A percentile compares a stretch with the other conserved stretches of the same genome.
Conservation (phyloP, 1,284 basidiomycete species). For the Thecaphora thlaspeos region DNA sequence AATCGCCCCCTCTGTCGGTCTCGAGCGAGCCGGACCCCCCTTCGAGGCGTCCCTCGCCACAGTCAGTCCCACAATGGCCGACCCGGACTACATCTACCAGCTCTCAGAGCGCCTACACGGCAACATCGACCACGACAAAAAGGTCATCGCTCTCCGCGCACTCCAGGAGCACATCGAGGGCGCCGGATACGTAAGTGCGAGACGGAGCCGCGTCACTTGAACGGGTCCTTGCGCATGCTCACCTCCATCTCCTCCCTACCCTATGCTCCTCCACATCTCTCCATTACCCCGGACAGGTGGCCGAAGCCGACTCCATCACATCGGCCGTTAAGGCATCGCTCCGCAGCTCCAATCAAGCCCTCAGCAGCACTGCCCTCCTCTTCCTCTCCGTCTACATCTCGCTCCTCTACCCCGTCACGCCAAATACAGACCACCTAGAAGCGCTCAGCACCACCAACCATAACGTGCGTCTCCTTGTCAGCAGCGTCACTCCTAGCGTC, state of each 20-base stretch:
- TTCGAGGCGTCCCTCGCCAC: too few relatives aligned
- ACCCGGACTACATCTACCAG: constrained; percentile 32
- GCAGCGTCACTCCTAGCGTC: constrained; percentile 71
- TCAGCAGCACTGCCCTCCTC: constrained; percentile 59
- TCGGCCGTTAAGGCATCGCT: constrained; percentile 69
- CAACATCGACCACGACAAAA: constrained; percentile 34
- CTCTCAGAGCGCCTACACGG: constrained; percentile 27
- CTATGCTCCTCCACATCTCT: neutral
- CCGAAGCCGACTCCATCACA: constrained; percentile 39
- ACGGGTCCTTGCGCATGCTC: neutral
- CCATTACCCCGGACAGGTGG: constrained; percentile 3
- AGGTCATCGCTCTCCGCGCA: constrained; percentile 19
- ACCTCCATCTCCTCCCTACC: neutral
- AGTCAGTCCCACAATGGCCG: constrained; percentile 24
- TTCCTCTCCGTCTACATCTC: constrained; percentile 46
- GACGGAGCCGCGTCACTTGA: neutral
- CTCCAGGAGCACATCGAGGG: constrained; percentile 25
- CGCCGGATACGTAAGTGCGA: constrained; percentile 11
- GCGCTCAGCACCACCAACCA: constrained; percentile 22
- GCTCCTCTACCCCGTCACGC: constrained; percentile 27
- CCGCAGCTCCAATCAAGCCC: constrained; percentile 75
- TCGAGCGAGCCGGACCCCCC: too few relatives aligned
- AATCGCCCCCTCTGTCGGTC: too few relatives aligned
- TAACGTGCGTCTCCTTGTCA: constrained; percentile 52
- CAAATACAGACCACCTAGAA: constrained; percentile 1